phyloP scores from a whole-genome alignment of 2,329 filamentous ascomycete species.

The Colletotrichum horii region DNA sequence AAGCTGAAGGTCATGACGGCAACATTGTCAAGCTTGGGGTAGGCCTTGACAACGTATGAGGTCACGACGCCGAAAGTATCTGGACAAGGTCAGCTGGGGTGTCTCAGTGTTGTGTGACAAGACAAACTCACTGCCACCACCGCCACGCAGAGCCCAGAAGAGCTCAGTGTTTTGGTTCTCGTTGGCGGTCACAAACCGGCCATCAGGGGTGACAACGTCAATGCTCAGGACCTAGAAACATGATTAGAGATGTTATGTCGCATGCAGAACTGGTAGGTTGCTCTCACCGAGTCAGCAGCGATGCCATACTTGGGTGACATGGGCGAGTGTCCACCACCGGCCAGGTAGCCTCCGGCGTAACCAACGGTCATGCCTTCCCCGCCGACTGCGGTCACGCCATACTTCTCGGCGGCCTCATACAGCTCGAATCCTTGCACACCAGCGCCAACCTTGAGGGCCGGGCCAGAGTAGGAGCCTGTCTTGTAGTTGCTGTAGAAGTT shows the following conservation, averaged over 20 bases:
- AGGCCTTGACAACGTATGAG: conserved; percentile 57
- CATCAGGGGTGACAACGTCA: conserved; percentile 51
- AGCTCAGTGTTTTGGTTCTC: conserved; percentile 47
- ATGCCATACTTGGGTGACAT: conserved; percentile 60
- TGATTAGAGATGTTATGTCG: not conserved
- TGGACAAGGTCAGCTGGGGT: conserved; percentile 27
- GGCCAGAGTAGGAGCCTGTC: conserved; percentile 49
- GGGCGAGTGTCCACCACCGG: conserved; percentile 63
- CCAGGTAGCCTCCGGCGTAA: conserved; percentile 62
- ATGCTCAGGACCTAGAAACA: conserved; percentile 42
- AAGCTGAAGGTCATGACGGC: conserved; percentile 51
- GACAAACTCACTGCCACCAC: conserved; percentile 30
- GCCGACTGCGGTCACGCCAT: conserved; percentile 55
- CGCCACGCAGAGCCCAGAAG: conserved; percentile 56
- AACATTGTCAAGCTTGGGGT: conserved; percentile 44
- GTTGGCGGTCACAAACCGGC: conserved; percentile 44
- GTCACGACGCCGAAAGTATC: conserved; percentile 66
- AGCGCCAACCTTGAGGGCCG: conserved; percentile 57
- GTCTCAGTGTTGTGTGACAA: not conserved
- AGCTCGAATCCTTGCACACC: conserved; percentile 56
- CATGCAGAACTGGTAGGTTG: not conserved
- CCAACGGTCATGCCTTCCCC: conserved; percentile 63
- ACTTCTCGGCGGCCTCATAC: conserved; percentile 51
- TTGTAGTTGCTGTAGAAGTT: conserved; percentile 42
- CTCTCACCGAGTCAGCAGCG: conserved; percentile 47